Base-by-base conservation (phyloP, 1,139 yeast genomes). In the Scheffersomyces parashehatae region DNA sequence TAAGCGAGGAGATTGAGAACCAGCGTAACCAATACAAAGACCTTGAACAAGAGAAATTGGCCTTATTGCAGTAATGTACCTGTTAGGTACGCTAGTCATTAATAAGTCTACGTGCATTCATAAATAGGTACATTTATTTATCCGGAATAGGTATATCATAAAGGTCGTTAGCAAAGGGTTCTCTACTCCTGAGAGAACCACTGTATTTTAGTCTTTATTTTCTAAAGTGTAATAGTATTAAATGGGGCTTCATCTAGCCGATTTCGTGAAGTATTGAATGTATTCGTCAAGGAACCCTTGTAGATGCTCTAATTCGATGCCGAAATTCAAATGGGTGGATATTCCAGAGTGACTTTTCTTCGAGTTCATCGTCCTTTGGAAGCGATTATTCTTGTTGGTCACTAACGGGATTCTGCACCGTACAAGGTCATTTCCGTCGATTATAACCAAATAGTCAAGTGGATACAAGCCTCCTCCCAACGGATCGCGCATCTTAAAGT, bases 1-100 rank as follows among this genome's bases (percentile, higher is more conserved):
- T 91, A 2, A 75, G 75, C 44, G 71, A 71, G 40, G 85, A 82
- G 58, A 75, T 81, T 28, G 82, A 79, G 45, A 68, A 65, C 40
- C 77, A 79, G 49, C 68, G 79, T 43, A 67, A 70, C 44, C 77
- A 78, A 50, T 77, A 82, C 49, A 69, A 72, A 42, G 77, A 75
- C 45, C 66, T 79, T 46, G 84, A 82, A 53, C 76, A 72, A 48
- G 75, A 70, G 45, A 71, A 68, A 46, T 56, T 69, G 33, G 79
- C 76, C 1, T 55, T 73, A 34, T 55, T 71, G 40, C 77, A 73
- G 49, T 71, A 51, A 42, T 11, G 10, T 12, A 9, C 26, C 0
- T 20, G 9, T 6, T 16, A 5, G 8, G 2, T 20, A 20, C 8
- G 8, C 6, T 5, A 6, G 26, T 20, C 2, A 2, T 20, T 20